phyloP scores from a whole-genome alignment of 768 basidiomycete species.

The Auriscalpium microsporum region DNA sequence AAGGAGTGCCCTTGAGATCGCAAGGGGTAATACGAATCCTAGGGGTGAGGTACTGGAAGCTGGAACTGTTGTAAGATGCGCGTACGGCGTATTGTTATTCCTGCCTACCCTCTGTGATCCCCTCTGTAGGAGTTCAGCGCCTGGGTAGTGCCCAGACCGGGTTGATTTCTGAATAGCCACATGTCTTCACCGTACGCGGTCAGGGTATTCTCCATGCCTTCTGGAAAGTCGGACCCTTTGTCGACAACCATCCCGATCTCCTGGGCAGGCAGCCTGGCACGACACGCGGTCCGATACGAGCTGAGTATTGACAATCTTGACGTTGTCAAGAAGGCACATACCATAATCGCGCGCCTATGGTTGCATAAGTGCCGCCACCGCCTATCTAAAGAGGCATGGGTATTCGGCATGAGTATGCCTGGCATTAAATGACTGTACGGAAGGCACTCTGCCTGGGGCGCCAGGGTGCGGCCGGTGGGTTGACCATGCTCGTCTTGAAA shows the following conservation, averaged over 20 bases:
- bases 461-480: conserved; percentile 33
- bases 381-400: conserved; percentile 56
- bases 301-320: no score
- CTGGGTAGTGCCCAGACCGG: conserved; percentile 51
- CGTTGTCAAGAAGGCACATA: conserved; percentile 18
- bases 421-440: not conserved
- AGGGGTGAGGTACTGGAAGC: conserved; percentile 73
- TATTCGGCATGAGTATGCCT: not conserved
- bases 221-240: conserved; percentile 68
- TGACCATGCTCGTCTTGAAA: conserved; percentile 50
- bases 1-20: conserved; percentile 49
- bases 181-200: conserved; percentile 60
- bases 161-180: conserved; percentile 68
- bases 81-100: conserved; percentile 7
- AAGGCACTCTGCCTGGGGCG: conserved; percentile 42
- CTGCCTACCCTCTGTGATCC: conserved; percentile 55
- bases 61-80: conserved; percentile 21
- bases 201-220: conserved; percentile 43
- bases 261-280: conserved; percentile 51
- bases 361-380: conserved; percentile 80
- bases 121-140: conserved; percentile 70
- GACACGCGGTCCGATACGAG: not conserved
- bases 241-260: conserved; percentile 80
- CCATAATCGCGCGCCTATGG: conserved; percentile 80
- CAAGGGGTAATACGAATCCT: conserved; percentile 61